Base-by-base conservation (phyloP, 2,329 filamentous ascomycete genomes). In the Zymoseptoria crescenta region DNA sequence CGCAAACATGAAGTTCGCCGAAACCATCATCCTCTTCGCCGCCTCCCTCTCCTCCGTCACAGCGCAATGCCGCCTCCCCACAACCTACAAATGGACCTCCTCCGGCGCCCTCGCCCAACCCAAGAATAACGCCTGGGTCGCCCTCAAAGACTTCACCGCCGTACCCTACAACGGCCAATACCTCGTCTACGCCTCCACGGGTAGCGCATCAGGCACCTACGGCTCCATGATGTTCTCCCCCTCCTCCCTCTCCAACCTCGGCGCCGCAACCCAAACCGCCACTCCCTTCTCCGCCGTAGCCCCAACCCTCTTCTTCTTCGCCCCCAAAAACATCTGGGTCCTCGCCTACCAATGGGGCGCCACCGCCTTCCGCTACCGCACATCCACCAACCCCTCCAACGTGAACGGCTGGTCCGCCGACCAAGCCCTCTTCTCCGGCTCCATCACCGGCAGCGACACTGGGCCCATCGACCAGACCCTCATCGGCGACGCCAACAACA, bases 271-370 rank as follows among this genome's bases (percentile, higher is more conserved):
- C 60, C 84, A 87, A 72, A 86, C 74, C 62, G 62, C 59, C 1
- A 84, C 83, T 80, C 74, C 35, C 51, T 52, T 59, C 3, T 65
- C 60, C 5, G 71, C 81, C 8, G 83, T 85, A 21, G 84, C 84
- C 0, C 85, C 85, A 0, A 83, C 83, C 0, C 73, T 87, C 53
- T 86, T 87, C 74, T 83, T 80, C 75, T 87, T 87, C 65, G 65
- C 68, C 4, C 85, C 84, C 0, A 86, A 85, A 74, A 76, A 73
- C 63, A 71, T 81, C 62, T 87, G 85, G 85, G 74, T 87, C n/a
- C 77, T 87, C 0, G 81, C 83, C n/a, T 81, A 86, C 67, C 83
- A 87, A 70, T 87, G 83, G 83, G 83, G 83, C 1, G 67, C 80
- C 0, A 80, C 77, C 0, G 65, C 83, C 0, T 87, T 87, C 74